Base-by-base conservation (phyloP, 805 yeast genomes). In the Schizosaccharomyces pombe region DNA sequence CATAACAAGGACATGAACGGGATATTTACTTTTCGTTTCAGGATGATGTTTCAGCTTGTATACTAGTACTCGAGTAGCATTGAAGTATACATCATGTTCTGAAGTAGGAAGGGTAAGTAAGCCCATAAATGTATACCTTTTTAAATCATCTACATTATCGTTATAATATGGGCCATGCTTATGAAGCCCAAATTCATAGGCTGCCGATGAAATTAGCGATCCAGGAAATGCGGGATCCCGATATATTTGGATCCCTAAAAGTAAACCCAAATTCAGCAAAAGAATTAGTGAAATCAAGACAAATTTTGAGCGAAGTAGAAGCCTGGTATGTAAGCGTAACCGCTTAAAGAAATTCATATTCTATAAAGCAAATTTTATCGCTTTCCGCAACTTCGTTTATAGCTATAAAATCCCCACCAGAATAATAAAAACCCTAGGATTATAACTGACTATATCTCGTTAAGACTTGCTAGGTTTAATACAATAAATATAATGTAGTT, bases 31-130 rank as follows among this genome's bases (percentile, higher is more conserved):
- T 49, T 32, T 30, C 19, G 26, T 19, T 30, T 16, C 16, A 16
- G 31, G 33, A 8, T 28, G 31, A 12, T 32, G 53, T 8, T 8
- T 4, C 22, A 49, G 39, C 33, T 37, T n/a, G 16, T 49, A 49
- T 22, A 28, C 53, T 14, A 22, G 33, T 19, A 49, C 14, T 30
- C 53, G n/a, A 6, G 53, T 49, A 8, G 53, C 53, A 16, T 31
- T 49, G 5, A 49, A 49, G 39, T 49, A 49, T 3, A 30, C 28
- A 32, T 49, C 65, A 1, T 43, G 30, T 3, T 43, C 49, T 22
- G 49, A 22, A 9, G 49, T 43, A 1, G 49, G 49, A 19, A 26
- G 49, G 14, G 49, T 43, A 19, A 43, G 26, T 14, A 43, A 24
- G 4, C 30, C 30, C 49, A 43, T 19, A 43, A 22, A 43, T 3